Percentiles rank a stretch among this genome's conserved stretches.
Evolutionary conservation across 1,284 basidiomycete genomes (phyloP).

Genomic region (Heterobasidion irregulare): DNA sequence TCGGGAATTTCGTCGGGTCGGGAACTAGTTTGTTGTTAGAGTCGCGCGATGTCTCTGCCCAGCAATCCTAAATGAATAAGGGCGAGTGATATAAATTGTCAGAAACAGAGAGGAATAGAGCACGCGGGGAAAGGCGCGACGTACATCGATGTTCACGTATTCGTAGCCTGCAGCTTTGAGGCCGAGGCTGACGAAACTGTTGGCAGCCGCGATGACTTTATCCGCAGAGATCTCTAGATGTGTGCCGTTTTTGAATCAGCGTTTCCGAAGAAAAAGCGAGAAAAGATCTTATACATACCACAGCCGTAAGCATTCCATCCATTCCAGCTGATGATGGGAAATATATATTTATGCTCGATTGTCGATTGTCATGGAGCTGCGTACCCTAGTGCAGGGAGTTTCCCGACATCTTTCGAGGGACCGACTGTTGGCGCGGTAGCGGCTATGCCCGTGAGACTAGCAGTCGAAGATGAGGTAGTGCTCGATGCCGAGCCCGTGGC

Average conservation of each 20-base stretch:
- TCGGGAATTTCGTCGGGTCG: conserved; percentile 43
- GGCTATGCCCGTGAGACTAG: conserved; percentile 9
- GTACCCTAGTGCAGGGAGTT: conserved; percentile 28
- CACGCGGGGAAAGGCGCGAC: not conserved
- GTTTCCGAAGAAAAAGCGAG: not conserved
- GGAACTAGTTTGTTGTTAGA: conserved; percentile 36
- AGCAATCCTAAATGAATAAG: conserved; percentile 36
- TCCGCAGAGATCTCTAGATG: conserved; percentile 17
- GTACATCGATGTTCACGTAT: conserved; percentile 48
- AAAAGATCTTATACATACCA: conserved; percentile 17
- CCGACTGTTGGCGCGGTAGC: conserved; percentile 19
- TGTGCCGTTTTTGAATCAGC: not conserved
- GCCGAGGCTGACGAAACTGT: conserved; percentile 37
- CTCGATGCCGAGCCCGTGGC: conserved; percentile 10
- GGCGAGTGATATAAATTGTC: too few relatives aligned
- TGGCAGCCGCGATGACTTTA: conserved; percentile 39
- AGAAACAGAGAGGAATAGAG: not conserved
- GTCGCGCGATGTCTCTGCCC: conserved; percentile 34
- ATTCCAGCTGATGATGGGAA: conserved; percentile 33
- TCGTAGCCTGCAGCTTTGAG: conserved; percentile 42
- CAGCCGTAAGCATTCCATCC: conserved; percentile 45
- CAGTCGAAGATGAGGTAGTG: conserved; percentile 8
- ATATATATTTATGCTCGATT: too few relatives aligned
- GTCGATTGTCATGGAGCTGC: not conserved
- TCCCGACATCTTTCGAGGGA: conserved; percentile 23